These are phyloP conservation scores for Amphirosellinia nigrospora DNA, from an alignment of 495 filamentous ascomycete species.

Conservation along the genomic window DNA sequence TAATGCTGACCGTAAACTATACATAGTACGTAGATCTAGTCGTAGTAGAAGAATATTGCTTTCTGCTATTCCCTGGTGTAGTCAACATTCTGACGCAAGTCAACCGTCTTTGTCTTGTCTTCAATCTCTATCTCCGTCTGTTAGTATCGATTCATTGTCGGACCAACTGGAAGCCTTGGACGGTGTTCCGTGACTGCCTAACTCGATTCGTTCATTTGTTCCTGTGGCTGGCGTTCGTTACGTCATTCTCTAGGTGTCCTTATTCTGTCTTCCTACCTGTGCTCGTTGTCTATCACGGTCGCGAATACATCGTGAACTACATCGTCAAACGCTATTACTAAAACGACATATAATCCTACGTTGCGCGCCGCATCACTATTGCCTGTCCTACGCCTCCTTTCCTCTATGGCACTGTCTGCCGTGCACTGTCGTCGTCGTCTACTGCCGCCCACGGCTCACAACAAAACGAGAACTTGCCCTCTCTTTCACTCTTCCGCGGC, in stretches of 20 bases:
- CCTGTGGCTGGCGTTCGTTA: not conserved
- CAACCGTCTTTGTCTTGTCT: not conserved
- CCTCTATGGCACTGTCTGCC: conserved; percentile 13
- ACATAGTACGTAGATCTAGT: not conserved
- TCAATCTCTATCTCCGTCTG: not conserved
- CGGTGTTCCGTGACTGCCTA: not conserved
- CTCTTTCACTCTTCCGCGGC: not conserved
- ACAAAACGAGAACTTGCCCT: not conserved
- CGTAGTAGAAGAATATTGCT: not conserved
- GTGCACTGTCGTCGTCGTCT: conserved; percentile 25
- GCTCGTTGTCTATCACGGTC: not conserved
- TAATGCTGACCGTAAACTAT: not conserved
- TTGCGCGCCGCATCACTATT: not conserved
- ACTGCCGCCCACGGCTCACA: conserved; percentile 18
- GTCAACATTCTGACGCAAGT: conserved; percentile 3
- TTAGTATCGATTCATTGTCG: conserved; percentile 3
- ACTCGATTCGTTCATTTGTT: not conserved
- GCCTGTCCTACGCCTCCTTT: not conserved
- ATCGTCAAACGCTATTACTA: not conserved
- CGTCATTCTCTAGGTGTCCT: conserved; percentile 1
- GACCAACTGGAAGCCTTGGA: not conserved
- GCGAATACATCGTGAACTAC: not conserved
- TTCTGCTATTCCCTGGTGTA: not conserved
- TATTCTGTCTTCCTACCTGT: not conserved
- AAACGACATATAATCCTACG: not conserved